phyloP scores from a whole-genome alignment of 495 filamentous ascomycete species.

The Trypethelium eluteriae region DNA sequence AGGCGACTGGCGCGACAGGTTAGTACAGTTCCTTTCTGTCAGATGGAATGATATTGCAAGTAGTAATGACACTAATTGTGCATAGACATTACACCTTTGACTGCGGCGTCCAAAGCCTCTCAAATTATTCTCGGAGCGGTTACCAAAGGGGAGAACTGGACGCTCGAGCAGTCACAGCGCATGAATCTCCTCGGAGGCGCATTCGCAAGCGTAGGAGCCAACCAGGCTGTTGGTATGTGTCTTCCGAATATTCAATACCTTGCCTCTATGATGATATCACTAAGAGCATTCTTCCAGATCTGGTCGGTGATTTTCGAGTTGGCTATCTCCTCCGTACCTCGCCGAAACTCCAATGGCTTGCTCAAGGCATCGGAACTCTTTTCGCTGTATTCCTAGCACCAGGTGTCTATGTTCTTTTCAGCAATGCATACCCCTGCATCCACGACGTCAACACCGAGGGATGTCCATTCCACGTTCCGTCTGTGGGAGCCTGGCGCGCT shows the following conservation, averaged over 20 bases:
- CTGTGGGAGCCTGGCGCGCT: conserved; percentile 59
- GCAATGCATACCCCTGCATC: conserved; percentile 59
- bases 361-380: conserved; percentile 53
- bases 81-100: conserved; percentile 53
- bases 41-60: background rate
- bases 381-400: conserved; percentile 56
- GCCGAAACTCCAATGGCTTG: conserved; percentile 56
- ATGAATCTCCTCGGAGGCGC: conserved; percentile 58
- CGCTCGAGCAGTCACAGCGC: conserved; percentile 44
- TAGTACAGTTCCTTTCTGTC: background rate
- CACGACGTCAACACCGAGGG: conserved; percentile 36
- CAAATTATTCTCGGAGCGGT: conserved; percentile 60
- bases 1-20: conserved; percentile 52
- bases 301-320: conserved; percentile 54
- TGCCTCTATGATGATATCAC: background rate
- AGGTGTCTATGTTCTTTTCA: conserved; percentile 57
- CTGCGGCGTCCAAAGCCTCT: conserved; percentile 58
- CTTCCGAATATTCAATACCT: background rate
- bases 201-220: conserved; percentile 51
- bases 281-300: conserved; percentile 28
- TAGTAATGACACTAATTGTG: background rate
- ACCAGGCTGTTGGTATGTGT: conserved; percentile 36
- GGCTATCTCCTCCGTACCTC: conserved; percentile 57
- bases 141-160: conserved; percentile 44
- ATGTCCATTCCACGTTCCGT: conserved; percentile 52